phyloP scores from a whole-genome alignment of 345 rosid genomes.

The Gossypium thurberi region DNA sequence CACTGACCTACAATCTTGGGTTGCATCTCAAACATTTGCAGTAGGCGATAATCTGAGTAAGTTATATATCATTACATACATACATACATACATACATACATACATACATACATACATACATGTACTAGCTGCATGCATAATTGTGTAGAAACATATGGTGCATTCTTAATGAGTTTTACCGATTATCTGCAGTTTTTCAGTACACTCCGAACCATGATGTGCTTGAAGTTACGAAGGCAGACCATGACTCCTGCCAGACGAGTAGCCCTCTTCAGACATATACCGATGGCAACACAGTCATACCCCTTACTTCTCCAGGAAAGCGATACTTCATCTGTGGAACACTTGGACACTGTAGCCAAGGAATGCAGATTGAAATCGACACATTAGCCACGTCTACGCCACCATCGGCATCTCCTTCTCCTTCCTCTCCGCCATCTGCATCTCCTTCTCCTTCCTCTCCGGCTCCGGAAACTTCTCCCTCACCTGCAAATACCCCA shows the following conservation, averaged over 20 bases:
- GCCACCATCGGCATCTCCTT: slow-evolving; percentile 18
- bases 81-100: too few relatives aligned
- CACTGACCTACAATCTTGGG: slow-evolving; percentile 51
- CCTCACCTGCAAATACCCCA: slow-evolving; percentile 10
- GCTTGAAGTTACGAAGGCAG: slow-evolving; percentile 52
- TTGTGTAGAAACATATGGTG: not conserved
- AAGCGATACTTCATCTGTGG: slow-evolving; percentile 81
- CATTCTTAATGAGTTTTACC: not conserved
- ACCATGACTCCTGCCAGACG: slow-evolving; percentile 50
- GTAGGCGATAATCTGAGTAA: slow-evolving; percentile 72
- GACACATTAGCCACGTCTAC: slow-evolving; percentile 39
- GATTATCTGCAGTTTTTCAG: slow-evolving; percentile 42
- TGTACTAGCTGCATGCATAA: too few relatives aligned
- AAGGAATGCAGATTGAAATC: slow-evolving; percentile 71
- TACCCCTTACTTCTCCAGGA: slow-evolving; percentile 58
- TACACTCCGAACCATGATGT: slow-evolving; percentile 46
- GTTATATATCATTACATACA: slow-evolving; percentile 9
- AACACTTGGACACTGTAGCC: slow-evolving; percentile 53
- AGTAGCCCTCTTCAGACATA: slow-evolving; percentile 37
- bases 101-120: too few relatives aligned
- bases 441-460: slow-evolving; percentile 11
- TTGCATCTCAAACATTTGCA: slow-evolving; percentile 40
- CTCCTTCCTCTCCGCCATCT: slow-evolving; percentile 13
- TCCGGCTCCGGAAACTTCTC: not conserved
- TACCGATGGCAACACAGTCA: slow-evolving; percentile 45